Evolutionary conservation across 345 rosid genomes (phyloP), one percentile per base, ranked within the genome.

Genomic region (Conringia planisiliqua): DNA sequence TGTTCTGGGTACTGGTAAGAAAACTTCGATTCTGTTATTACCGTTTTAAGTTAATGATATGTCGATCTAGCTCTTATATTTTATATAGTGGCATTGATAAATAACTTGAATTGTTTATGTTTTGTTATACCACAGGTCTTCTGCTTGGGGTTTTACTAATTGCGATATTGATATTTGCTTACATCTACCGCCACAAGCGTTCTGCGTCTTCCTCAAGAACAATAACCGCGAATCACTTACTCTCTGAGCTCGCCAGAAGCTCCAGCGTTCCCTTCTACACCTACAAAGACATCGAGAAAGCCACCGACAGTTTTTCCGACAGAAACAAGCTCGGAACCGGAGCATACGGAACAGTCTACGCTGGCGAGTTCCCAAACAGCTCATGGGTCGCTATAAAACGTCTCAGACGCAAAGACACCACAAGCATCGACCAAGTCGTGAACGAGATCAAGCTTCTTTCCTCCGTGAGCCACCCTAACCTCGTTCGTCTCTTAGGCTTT

Each of bases 391-490:
- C 98, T 17, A 72, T 94, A 20, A 94, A 94, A 73, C 85, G 91
- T 71, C 82, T 89, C 38, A 87, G 67, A 67, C 78, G 73, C n/a
- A 71, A 84, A 44, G 93, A 87, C 54, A 73, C 39, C 4, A 86
- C 86, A 61, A 78, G 83, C 79, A 78, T 83, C 24, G 89, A 86
- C 30, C 98, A 91, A 72, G 89, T 93, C 40, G 55, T 80, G 65
- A 93, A 93, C 36, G 97, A 93, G 80, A 88, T 93, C 79, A 85
- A 87, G 84, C 97, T 94, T 36, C 75, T 94, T 50, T 94, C 98
- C 3, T 79, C 90, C 0, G 88, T 94, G n/a, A 88, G 85, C 72
- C 97, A 91, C 66, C 94, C 96, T 0, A 88, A 91, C 50, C 71
- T 93, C 3, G 90, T 93, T 5, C 89, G 87, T 11, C 94, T 93